Evolutionary conservation across 129 eudicot genomes (phyloP).

Genomic region (Chrysanthemum seticuspe): DNA sequence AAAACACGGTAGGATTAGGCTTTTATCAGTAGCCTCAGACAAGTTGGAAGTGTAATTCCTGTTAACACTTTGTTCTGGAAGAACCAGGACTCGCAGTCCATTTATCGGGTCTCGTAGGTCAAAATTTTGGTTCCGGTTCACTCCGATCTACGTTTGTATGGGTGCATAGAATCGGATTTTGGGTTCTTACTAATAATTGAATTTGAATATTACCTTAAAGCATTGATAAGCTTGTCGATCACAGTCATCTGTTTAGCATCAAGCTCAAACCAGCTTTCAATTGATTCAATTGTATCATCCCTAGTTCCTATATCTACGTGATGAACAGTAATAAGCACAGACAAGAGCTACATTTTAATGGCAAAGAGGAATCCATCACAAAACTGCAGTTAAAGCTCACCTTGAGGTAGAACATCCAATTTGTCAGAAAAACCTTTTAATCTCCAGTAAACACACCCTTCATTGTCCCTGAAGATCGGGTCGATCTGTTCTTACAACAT

Average conservation of each 20-base stretch:
- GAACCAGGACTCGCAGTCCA: too few relatives aligned
- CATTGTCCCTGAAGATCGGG: slow-evolving; percentile 29
- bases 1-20: too few relatives aligned
- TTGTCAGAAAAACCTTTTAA: slow-evolving; percentile 38
- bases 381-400: slow-evolving; percentile 25
- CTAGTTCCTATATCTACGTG: slow-evolving; percentile 45
- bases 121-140: not conserved
- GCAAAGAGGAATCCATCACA: slow-evolving; percentile 2
- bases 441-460: slow-evolving; percentile 62
- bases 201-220: slow-evolving; percentile 35
- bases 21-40: too few relatives aligned
- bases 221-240: slow-evolving; percentile 40
- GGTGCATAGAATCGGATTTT: not conserved
- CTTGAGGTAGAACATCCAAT: slow-evolving; percentile 50
- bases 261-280: slow-evolving; percentile 52
- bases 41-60: too few relatives aligned
- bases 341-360: not conserved
- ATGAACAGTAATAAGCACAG: not conserved
- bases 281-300: slow-evolving; percentile 27
- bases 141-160: not conserved
- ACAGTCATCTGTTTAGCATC: slow-evolving; percentile 42
- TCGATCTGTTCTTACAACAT: slow-evolving; percentile 48
- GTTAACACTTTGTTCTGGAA: too few relatives aligned
- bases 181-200: not conserved
- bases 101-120: too few relatives aligned